Evolutionary conservation across 768 basidiomycete genomes (phyloP).

Genomic region (Russula griseocarnosa): DNA sequence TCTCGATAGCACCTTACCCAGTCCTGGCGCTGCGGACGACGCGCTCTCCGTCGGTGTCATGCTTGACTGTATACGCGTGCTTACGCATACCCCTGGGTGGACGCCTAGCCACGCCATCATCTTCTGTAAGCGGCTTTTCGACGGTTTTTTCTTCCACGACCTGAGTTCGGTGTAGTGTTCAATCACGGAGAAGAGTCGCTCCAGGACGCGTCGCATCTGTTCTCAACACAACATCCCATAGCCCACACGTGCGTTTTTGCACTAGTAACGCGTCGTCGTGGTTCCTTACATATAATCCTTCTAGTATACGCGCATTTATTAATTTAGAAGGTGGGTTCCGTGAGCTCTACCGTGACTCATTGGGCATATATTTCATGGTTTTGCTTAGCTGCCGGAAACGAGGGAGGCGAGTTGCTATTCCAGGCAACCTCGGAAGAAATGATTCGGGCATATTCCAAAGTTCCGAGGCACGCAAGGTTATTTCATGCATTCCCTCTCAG

Average conservation of each 20-base stretch:
- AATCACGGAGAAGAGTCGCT: constrained; percentile 93
- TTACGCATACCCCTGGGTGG: constrained; percentile 64
- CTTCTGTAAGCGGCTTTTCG: constrained; percentile 56
- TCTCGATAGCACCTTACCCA: constrained; percentile 84
- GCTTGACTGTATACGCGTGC: constrained; percentile 81
- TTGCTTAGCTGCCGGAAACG: constrained; percentile 70
- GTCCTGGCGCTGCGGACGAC: constrained; percentile 87
- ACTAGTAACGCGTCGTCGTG: neutral
- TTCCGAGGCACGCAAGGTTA: constrained; percentile 53
- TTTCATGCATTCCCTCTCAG: neutral
- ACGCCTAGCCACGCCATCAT: constrained; percentile 73
- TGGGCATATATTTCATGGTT: no score
- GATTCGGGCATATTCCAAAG: constrained; percentile 85
- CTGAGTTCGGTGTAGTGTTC: constrained; percentile 56
- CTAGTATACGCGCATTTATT: constrained; percentile 76
- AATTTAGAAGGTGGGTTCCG: constrained; percentile 76
- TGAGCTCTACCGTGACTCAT: no score
- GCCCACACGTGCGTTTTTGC: constrained; percentile 55
- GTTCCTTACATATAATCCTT: neutral
- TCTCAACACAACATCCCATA: constrained; percentile 81
- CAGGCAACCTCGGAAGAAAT: constrained; percentile 95
- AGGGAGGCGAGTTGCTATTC: constrained; percentile 86
- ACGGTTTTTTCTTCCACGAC: neutral
- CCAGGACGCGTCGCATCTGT: constrained; percentile 92
- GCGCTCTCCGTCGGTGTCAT: constrained; percentile 85